A percentile compares a stretch with the other conserved stretches of the same genome.
phyloP scores from a whole-genome alignment of 768 basidiomycete species.

The Mrakia gelida region DNA sequence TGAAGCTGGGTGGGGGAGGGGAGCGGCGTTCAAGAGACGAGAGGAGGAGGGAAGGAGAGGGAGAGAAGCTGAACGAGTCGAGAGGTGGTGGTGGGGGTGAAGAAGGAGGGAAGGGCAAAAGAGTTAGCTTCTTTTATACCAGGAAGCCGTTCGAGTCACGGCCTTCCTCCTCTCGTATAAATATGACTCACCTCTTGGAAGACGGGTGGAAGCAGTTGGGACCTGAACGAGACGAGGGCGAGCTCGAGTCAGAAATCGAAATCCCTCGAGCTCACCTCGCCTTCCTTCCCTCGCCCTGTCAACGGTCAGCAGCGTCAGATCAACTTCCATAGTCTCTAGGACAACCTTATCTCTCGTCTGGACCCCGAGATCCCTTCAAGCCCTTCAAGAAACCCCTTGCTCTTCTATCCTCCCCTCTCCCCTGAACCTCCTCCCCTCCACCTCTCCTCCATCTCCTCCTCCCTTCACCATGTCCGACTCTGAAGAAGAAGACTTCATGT shows the following conservation, averaged over 20 bases:
- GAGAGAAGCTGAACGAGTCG: background rate
- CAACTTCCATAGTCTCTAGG: too few species aligned
- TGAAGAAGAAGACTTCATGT: slow-evolving; percentile 80
- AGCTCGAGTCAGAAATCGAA: background rate
- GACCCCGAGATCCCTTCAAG: too few species aligned
- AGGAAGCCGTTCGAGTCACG: background rate
- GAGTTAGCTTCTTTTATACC: too few species aligned
- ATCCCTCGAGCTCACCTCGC: background rate
- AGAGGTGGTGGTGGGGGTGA: background rate
- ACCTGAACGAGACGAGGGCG: background rate
- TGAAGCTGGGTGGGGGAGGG: background rate
- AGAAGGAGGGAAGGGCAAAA: too few species aligned
- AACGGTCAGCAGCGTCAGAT: too few species aligned
- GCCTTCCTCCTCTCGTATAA: background rate
- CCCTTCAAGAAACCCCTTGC: too few species aligned
- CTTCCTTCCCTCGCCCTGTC: too few species aligned
- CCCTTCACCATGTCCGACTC: background rate
- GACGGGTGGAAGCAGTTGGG: too few species aligned
- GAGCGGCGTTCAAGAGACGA: background rate
- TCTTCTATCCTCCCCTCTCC: too few species aligned
- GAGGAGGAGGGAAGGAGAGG: background rate
- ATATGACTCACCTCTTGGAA: background rate
- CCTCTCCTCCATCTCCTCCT: too few species aligned
- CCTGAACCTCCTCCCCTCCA: too few species aligned
- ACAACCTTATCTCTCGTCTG: too few species aligned